Evolutionary conservation across 208 protist species (phyloP), one percentile per base, ranked within the genome.

Genomic region (Acanthamoeba quina): DNA sequence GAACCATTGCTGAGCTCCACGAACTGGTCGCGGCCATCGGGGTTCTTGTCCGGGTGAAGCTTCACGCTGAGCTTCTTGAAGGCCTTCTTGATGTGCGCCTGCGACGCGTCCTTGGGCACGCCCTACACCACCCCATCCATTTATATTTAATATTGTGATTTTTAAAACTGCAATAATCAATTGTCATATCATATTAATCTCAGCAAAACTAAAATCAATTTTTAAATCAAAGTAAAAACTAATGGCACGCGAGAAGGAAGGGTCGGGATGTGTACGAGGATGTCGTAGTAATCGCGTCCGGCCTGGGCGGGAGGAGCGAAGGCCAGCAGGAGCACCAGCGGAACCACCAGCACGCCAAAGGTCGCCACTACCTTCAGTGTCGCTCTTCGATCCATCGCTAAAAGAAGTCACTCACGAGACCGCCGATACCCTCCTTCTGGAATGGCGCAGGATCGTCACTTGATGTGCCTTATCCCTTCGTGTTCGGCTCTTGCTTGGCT

Each of bases 41-140:
- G 60, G 62, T 97, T 96, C 92, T 97, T 97, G 68, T 97, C 97
- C 24, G 97, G 97, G 92, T 98, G 97, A 49, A 94, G 96, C 82
- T 97, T 94, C 5, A 97, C 62, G 6, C 96, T 94, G 37, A 97
- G 52, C 66, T 96, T 97, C 29, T 96, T 83, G 85, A 97, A 97
- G 15, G 96, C 96, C 86, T 94, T 95, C 76, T 96, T 97, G 34
- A 98, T 97, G 37, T 97, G 96, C 0, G 94, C 74, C 70, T 96
- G 85, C 26, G 93, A 95, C 1, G 96, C 94, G 4, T 96, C 94
- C 15, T 74, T 54, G 44, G 54, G 41, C 13, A 98, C 78, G 31
- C 96, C 96, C 34, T 92, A 9, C 68, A 41, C 0, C 3, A 64
- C 11, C 9, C 10, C 54, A 29, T 19, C 7, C 21, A 68, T n/a